Conservation (phyloP, 2,329 filamentous ascomycete species). For the Verticillium zaregamsianum region DNA sequence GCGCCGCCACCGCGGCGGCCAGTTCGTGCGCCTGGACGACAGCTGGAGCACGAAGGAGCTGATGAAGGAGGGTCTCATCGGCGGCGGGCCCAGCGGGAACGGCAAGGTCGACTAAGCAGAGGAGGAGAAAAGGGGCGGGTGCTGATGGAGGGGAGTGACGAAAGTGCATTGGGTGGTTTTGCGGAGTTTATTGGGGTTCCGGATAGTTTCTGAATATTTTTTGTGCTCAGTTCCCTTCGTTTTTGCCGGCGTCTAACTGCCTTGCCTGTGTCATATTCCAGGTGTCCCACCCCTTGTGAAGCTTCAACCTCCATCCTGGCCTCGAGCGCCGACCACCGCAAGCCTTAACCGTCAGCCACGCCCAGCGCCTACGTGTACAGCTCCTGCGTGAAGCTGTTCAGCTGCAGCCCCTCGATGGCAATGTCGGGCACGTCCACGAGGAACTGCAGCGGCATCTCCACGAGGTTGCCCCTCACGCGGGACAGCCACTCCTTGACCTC, state of each 20-base stretch:
- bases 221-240: neutral
- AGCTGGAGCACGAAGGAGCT: conserved; percentile 43
- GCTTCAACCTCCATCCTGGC: no score
- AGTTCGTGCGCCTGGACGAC: conserved; percentile 58
- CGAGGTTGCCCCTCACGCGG: conserved; percentile 64
- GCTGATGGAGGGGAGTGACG: neutral
- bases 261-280: no score
- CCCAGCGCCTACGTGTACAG: conserved; percentile 54
- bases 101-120: conserved; percentile 45
- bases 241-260: neutral
- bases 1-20: conserved; percentile 49
- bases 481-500: conserved; percentile 68
- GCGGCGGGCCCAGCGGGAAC: conserved; percentile 38
- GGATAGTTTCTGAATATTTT: neutral
- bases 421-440: conserved; percentile 78
- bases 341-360: no score
- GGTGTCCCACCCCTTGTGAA: no score
- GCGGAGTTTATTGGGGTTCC: neutral
- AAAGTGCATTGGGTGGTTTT: neutral
- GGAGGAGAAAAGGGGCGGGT: neutral
- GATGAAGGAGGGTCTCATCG: conserved; percentile 65
- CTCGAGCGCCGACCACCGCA: no score
- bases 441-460: conserved; percentile 91
- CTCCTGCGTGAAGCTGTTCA: conserved; percentile 69
- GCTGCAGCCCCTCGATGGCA: conserved; percentile 71